These are phyloP conservation scores for Stentor roeselii DNA, from an alignment of 73 alveolate species.

Conservation along the genomic window DNA sequence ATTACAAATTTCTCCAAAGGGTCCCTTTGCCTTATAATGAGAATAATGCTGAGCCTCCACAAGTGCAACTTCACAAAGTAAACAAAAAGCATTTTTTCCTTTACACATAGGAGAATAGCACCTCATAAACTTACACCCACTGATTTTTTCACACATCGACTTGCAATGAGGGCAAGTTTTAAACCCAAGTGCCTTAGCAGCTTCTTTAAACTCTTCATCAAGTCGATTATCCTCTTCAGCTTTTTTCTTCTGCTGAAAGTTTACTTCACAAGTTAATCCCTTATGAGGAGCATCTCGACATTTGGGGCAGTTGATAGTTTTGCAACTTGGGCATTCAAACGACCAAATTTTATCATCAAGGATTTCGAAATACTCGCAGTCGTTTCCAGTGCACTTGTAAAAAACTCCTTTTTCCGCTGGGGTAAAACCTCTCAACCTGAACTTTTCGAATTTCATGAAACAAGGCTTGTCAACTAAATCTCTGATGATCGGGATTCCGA, in stretches of 20 bases:
- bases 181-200: neutral
- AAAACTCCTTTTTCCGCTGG: neutral
- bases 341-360: neutral
- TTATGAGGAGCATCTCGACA: neutral
- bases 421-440: neutral
- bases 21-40: no score
- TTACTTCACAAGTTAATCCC: neutral
- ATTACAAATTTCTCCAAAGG: no score
- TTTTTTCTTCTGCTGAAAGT: neutral
- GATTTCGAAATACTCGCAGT: neutral
- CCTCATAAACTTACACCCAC: slow-evolving; percentile 44
- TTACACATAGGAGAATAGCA: slow-evolving; percentile 33
- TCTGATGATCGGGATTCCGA: neutral
- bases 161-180: slow-evolving; percentile 41
- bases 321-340: neutral
- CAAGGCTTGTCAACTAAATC: neutral
- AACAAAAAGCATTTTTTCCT: slow-evolving; percentile 33
- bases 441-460: neutral
- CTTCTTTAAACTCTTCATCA: neutral
- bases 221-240: neutral
- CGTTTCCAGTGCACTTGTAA: neutral
- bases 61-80: no score
- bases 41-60: no score
- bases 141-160: slow-evolving; percentile 29
- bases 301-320: neutral